Percentiles rank a stretch among this genome's conserved stretches.
phyloP scores from a whole-genome alignment of 176 grass and related monocot genomes.

The Pharus latifolius region DNA sequence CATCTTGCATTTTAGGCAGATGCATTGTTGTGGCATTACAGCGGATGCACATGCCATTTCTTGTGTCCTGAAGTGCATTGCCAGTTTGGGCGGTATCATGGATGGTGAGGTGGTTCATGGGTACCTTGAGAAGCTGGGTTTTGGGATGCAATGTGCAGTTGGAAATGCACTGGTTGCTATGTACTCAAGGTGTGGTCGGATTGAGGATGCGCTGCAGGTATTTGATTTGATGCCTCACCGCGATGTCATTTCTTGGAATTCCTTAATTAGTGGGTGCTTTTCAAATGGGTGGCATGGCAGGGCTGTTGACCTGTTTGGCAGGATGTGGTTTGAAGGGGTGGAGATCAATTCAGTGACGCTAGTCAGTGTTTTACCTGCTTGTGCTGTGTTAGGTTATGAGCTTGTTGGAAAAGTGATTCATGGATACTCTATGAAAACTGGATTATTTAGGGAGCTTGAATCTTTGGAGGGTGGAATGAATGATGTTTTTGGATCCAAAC shows the following conservation, averaged over 20 bases:
- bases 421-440: constrained; percentile 59
- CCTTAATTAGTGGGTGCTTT: constrained; percentile 56
- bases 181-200: constrained; percentile 42
- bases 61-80: constrained; percentile 56
- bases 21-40: constrained; percentile 34
- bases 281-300: constrained; percentile 47
- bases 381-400: constrained; percentile 35
- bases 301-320: constrained; percentile 30
- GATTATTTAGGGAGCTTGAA: constrained; percentile 26
- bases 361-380: constrained; percentile 58
- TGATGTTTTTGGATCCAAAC: constrained; percentile 46
- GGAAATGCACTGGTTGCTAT: constrained; percentile 61
- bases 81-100: constrained; percentile 17
- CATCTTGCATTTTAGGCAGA: constrained; percentile 47
- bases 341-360: constrained; percentile 58
- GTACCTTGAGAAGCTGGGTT: constrained; percentile 48
- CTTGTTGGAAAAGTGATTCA: constrained; percentile 56
- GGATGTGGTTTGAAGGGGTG: constrained; percentile 40
- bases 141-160: constrained; percentile 39
- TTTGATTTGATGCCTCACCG: constrained; percentile 51
- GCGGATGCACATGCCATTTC: constrained; percentile 51
- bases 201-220: constrained; percentile 34
- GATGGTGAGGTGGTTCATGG: constrained; percentile 59
- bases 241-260: constrained; percentile 82
- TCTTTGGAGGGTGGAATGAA: constrained; percentile 28